Percentiles rank a stretch among this genome's conserved stretches.
phyloP scores from a whole-genome alignment of 2,329 filamentous ascomycete genomes.

The Tolypocladium album region DNA sequence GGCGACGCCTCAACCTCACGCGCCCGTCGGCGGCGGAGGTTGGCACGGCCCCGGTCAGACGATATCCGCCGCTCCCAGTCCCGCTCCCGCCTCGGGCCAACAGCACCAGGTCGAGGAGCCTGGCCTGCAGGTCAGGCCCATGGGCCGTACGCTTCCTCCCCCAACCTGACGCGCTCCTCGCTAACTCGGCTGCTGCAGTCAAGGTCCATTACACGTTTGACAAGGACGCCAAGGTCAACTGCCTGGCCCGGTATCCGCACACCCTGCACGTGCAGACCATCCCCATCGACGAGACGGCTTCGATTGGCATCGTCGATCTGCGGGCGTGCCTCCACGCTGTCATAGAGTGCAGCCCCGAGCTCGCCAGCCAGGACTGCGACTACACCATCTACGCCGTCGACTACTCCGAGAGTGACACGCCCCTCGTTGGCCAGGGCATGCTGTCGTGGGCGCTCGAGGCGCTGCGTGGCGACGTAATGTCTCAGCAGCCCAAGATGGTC shows the following conservation, averaged over 20 bases:
- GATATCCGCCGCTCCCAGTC: constrained; percentile 17
- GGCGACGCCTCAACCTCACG: constrained; percentile 26
- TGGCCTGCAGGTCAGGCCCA: constrained; percentile 48
- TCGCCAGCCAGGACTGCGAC: constrained; percentile 59
- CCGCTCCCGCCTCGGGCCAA: constrained; percentile 2
- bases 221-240: constrained; percentile 76
- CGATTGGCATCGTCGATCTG: constrained; percentile 82
- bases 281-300: constrained; percentile 64
- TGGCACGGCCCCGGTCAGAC: constrained; percentile 18
- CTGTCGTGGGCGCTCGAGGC: constrained; percentile 67
- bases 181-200: constrained; percentile 42
- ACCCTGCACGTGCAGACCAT: constrained; percentile 71
- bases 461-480: constrained; percentile 24
- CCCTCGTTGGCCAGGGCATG: constrained; percentile 91
- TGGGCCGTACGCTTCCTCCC: constrained; percentile 51
- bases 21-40: constrained; percentile 14
- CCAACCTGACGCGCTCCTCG: constrained; percentile 1
- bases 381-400: constrained; percentile 97
- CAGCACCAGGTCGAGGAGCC: constrained; percentile 22
- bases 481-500: constrained; percentile 59
- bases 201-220: constrained; percentile 98
- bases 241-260: constrained; percentile 76
- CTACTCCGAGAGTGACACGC: constrained; percentile 88
- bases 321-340: constrained; percentile 81
- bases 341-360: constrained; percentile 68